phyloP scores from a whole-genome alignment of 1,139 yeast species.

The Sugiyamaella novakii region DNA sequence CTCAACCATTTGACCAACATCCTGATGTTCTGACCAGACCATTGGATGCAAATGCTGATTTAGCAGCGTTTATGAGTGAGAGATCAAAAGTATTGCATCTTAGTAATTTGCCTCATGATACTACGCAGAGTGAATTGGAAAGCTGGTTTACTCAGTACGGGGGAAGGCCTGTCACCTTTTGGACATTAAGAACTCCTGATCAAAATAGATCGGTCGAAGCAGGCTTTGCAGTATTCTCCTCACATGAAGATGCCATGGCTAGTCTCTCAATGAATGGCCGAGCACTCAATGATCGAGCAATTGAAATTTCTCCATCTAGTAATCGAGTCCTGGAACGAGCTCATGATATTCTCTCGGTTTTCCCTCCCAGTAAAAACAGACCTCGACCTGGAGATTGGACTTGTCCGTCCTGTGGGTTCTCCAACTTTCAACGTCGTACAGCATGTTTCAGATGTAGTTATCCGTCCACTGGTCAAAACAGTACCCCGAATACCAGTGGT shows the following conservation, averaged over 20 bases:
- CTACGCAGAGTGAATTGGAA: conserved; percentile 88
- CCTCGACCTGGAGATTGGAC: conserved; percentile 99
- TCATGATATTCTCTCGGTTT: conserved; percentile 74
- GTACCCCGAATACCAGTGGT: too few relatives aligned
- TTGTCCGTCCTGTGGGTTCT: conserved; percentile 94
- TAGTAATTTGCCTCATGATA: conserved; percentile 77
- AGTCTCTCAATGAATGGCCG: conserved; percentile 79
- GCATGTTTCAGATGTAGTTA: conserved; percentile 93
- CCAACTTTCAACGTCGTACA: conserved; percentile 91
- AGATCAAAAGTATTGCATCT: conserved; percentile 77
- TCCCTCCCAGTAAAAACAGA: conserved; percentile 85
- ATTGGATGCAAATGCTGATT: conserved; percentile 72
- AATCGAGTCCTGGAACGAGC: conserved; percentile 77
- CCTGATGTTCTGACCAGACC: conserved; percentile 67
- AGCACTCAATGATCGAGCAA: conserved; percentile 66
- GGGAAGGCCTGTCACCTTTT: conserved; percentile 82
- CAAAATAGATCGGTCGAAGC: conserved; percentile 53
- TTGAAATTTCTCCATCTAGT: conserved; percentile 88
- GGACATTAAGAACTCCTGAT: conserved; percentile 74
- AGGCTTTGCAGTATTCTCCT: conserved; percentile 83
- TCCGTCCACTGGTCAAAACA: conserved; percentile 60
- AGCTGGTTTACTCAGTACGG: conserved; percentile 90
- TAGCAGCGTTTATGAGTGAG: conserved; percentile 66
- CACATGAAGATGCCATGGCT: conserved; percentile 85
- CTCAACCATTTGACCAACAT: conserved; percentile 57